Base-by-base conservation (phyloP, 139 green algal species). In the Desmodesmus armatus region DNA sequence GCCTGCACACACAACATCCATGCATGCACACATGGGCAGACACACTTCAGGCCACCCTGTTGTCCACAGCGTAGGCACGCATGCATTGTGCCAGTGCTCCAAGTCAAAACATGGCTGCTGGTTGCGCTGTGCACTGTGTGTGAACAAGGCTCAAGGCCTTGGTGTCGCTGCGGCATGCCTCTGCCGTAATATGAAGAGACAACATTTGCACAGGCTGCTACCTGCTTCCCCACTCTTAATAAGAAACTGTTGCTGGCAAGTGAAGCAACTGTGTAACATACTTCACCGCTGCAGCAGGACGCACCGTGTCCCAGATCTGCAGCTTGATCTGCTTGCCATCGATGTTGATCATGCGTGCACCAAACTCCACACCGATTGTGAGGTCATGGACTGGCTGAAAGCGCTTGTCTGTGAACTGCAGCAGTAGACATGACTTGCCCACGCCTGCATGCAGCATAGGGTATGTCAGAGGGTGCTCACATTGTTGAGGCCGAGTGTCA, bases 331-430 rank as follows among this genome's bases (percentile, higher is more conserved):
- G 96, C 90, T 99, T 99, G 74, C 90, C 89, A 66, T 99, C 97
- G 47, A 99, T 99, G 85, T 97, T 98, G 84, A 99, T 96, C 96
- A 99, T 99, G 62, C 97, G 91, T 4, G 98, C 98, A 0, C 96
- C 96, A 90, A 99, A 99, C 91, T 99, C 96, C 1, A 99, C 96
- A 65, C 96, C 94, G 62, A 96, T 97, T 25, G 94, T 96, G 35
- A 96, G 60, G 80, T 97, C 94, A 69, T 97, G 94, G 33, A 99
- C 96, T n/a, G 95, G 97, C 90, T 99, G 97, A 66, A 99, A 99
- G 27, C 97, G 90, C 91, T 99, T 99, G 91, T 99, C 98, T 2
- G 98, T 99, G 91, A 99, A 99, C 85, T 99, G 98, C 47, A 99
- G 93, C 27, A 99, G 92, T 25, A 99, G 91, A 91, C 98, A 99